Evolutionary conservation across 768 basidiomycete species (phyloP).

Genomic region (Fomitopsis pulvina): DNA sequence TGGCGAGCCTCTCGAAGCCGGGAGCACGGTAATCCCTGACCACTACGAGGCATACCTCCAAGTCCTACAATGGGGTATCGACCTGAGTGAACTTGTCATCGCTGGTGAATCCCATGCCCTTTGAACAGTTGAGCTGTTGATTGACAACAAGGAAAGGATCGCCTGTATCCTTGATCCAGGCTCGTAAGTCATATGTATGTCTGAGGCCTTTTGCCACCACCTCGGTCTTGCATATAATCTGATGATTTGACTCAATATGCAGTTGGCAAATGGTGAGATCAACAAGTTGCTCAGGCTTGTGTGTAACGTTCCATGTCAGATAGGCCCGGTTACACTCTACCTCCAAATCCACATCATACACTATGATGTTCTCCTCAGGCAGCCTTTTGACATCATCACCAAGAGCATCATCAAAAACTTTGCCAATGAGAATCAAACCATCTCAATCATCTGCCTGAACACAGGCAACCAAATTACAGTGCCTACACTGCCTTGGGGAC

Average conservation of each 20-base stretch:
- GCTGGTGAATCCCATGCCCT: slow-evolving; percentile 11
- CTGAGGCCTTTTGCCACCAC: slow-evolving; percentile 11
- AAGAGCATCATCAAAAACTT: slow-evolving; percentile 3
- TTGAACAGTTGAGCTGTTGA: slow-evolving; percentile 8
- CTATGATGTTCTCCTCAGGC: slow-evolving; percentile 5
- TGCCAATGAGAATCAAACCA: slow-evolving; percentile 6
- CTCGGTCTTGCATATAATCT: slow-evolving; percentile 13
- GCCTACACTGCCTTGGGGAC: slow-evolving; percentile 6
- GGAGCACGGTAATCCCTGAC: slow-evolving; percentile 7
- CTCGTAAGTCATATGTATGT: slow-evolving; percentile 19
- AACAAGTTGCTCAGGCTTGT: slow-evolving; percentile 8
- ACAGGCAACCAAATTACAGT: background rate
- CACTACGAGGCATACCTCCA: slow-evolving; percentile 9
- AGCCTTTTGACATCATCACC: slow-evolving; percentile 6
- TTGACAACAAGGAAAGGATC: slow-evolving; percentile 6
- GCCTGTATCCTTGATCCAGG: slow-evolving; percentile 18
- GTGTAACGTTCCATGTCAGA: slow-evolving; percentile 1
- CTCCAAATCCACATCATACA: slow-evolving; percentile 5
- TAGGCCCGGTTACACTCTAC: slow-evolving; percentile 1
- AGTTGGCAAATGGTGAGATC: slow-evolving; percentile 9
- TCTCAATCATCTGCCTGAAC: slow-evolving; percentile 8
- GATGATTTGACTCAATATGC: slow-evolving; percentile 7
- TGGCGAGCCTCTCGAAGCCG: background rate
- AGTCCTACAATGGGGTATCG: background rate
- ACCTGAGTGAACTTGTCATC: slow-evolving; percentile 1